phyloP scores from a whole-genome alignment of 2,329 filamentous ascomycete genomes.

The Xylaria hypoxylon region DNA sequence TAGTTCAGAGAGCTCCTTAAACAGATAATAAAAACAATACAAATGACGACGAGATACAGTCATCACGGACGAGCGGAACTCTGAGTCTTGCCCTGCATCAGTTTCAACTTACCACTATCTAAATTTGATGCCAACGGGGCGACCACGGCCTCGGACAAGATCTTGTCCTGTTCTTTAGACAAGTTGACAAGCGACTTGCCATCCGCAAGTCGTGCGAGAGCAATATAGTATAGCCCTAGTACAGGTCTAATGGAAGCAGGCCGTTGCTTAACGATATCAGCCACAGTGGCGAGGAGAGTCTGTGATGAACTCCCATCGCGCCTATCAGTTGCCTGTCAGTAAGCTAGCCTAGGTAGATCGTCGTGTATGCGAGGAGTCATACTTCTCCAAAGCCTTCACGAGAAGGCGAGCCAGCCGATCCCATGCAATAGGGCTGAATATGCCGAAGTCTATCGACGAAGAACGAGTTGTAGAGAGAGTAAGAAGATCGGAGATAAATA shows the following conservation, averaged over 20 bases:
- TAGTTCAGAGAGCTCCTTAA: constrained; percentile 13
- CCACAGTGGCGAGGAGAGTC: constrained; percentile 53
- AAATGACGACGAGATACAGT: not conserved
- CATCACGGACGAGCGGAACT: no score
- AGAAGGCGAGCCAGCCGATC: constrained; percentile 46
- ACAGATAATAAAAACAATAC: not conserved
- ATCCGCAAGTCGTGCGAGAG: constrained; percentile 55
- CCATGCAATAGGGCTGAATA: constrained; percentile 41
- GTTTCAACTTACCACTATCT: constrained; percentile 42
- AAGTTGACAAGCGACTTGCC: constrained; percentile 38
- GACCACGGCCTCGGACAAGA: constrained; percentile 42
- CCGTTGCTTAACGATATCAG: constrained; percentile 48
- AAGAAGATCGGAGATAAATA: constrained; percentile 59
- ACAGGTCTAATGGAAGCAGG: constrained; percentile 48
- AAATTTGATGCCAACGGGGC: constrained; percentile 42
- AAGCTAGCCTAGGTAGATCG: not conserved
- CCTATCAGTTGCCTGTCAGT: constrained; percentile 40
- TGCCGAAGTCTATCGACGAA: constrained; percentile 31
- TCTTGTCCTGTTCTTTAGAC: constrained; percentile 34
- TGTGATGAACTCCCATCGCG: constrained; percentile 43
- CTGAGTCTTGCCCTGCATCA: not conserved
- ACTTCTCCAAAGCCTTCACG: constrained; percentile 48
- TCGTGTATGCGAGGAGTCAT: constrained; percentile 23
- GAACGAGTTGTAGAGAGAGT: constrained; percentile 20
- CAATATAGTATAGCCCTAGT: constrained; percentile 55